Evolutionary conservation across 495 filamentous ascomycete species (phyloP).

Genomic region (Elasticomyces elasticus): DNA sequence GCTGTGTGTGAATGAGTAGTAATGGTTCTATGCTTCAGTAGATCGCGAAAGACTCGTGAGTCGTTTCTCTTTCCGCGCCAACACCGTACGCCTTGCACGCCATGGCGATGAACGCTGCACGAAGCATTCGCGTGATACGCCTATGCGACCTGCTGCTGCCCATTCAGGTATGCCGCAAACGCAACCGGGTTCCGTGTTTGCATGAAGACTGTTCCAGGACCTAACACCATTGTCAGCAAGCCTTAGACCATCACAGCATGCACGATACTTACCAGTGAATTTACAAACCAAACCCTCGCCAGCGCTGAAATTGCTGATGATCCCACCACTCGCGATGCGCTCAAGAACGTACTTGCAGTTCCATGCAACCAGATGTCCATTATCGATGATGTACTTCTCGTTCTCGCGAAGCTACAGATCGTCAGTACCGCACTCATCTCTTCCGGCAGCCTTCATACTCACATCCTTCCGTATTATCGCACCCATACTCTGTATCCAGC

Average conservation of each 20-base stretch:
- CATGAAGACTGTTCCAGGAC: constrained; percentile 85
- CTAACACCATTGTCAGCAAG: constrained; percentile 16
- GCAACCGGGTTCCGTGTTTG: constrained; percentile 77
- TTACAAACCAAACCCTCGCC: constrained; percentile 88
- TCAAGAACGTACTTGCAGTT: constrained; percentile 89
- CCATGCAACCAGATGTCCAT: constrained; percentile 94
- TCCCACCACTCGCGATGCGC: constrained; percentile 77
- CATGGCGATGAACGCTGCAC: too few species aligned
- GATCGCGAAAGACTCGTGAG: too few species aligned
- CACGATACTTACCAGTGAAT: constrained; percentile 51
- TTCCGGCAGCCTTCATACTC: constrained; percentile 31
- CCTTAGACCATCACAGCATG: background rate
- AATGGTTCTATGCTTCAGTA: too few species aligned
- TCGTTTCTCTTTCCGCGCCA: too few species aligned
- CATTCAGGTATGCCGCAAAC: constrained; percentile 44
- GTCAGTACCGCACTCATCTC: constrained; percentile 4
- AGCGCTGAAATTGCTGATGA: constrained; percentile 67
- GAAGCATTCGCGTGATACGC: too few species aligned
- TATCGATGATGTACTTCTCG: constrained; percentile 87
- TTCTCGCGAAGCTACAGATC: constrained; percentile 52
- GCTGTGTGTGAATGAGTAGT: too few species aligned
- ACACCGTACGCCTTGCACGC: too few species aligned
- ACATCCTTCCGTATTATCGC: constrained; percentile 95
- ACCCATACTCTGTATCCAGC: constrained; percentile 88
- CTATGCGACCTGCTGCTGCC: constrained; percentile 26